Percentiles rank a stretch among this genome's conserved stretches.
Evolutionary conservation across 805 yeast species (phyloP).

Genomic region (Kodamaea neixiangensis): DNA sequence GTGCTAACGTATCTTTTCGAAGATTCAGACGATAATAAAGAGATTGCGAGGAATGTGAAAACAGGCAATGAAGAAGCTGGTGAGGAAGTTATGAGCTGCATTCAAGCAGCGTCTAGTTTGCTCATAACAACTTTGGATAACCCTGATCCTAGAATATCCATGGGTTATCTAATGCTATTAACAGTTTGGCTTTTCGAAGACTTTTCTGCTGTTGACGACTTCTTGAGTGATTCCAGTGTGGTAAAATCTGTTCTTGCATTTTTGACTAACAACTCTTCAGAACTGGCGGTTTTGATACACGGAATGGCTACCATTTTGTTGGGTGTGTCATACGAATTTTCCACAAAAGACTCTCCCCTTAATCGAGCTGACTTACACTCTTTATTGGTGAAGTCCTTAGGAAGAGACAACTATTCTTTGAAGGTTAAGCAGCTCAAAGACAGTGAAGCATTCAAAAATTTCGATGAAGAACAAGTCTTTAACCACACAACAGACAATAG

Average conservation of each 20-base stretch:
- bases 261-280: slow-evolving; percentile 50
- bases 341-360: slow-evolving; percentile 60
- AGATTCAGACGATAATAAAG: slow-evolving; percentile 51
- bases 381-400: slow-evolving; percentile 68
- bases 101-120: slow-evolving; percentile 79
- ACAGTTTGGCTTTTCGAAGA: slow-evolving; percentile 80
- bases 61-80: slow-evolving; percentile 61
- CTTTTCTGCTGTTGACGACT: slow-evolving; percentile 69
- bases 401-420: slow-evolving; percentile 75
- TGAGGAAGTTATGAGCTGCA: slow-evolving; percentile 67
- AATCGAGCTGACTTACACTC: slow-evolving; percentile 60
- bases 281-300: slow-evolving; percentile 55
- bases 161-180: slow-evolving; percentile 76
- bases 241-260: slow-evolving; percentile 69
- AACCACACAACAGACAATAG: slow-evolving; percentile 62
- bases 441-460: slow-evolving; percentile 53
- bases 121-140: slow-evolving; percentile 62
- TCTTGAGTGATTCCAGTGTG: slow-evolving; percentile 66
- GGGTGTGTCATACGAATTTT: slow-evolving; percentile 81
- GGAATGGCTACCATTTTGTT: slow-evolving; percentile 72
- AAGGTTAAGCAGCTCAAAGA: slow-evolving; percentile 75
- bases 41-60: slow-evolving; percentile 47
- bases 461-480: slow-evolving; percentile 50
- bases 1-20: slow-evolving; percentile 64
- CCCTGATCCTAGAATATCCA: slow-evolving; percentile 70